These are phyloP conservation scores for Prunus fruticosa DNA, from an alignment of 306 rosid species.

Conservation along the genomic window DNA sequence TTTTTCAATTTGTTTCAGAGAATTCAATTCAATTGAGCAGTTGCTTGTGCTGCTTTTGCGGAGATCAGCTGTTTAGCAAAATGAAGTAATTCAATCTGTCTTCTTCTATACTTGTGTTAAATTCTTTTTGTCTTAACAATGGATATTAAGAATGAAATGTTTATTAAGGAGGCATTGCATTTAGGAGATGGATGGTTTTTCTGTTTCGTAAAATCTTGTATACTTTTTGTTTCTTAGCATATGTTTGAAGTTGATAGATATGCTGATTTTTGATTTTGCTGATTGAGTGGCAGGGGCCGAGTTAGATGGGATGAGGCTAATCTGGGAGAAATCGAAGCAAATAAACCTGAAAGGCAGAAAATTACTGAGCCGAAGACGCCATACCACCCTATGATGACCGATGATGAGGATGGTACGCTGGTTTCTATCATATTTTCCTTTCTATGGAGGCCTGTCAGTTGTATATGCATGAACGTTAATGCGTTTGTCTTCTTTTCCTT, in stretches of 20 bases:
- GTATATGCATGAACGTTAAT: not conserved
- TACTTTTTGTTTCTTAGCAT: not conserved
- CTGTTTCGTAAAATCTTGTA: not conserved
- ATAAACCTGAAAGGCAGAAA: conserved; percentile 96
- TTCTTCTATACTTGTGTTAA: not conserved
- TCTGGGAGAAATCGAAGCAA: conserved; percentile 90
- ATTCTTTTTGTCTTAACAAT: not conserved
- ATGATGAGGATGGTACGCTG: conserved; percentile 74
- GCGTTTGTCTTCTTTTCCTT: not conserved
- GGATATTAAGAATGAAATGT: not conserved
- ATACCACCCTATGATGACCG: conserved; percentile 90
- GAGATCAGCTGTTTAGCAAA: conserved; percentile 34
- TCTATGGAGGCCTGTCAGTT: conserved; percentile 14
- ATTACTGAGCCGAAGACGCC: conserved; percentile 99
- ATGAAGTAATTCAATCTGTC: conserved; percentile 53
- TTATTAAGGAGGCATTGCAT: not conserved
- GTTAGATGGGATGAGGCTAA: conserved; percentile 94
- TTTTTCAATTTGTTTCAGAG: conserved; percentile 32
- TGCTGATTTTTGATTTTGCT: conserved; percentile 16
- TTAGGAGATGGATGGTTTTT: not conserved
- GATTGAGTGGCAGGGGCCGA: conserved; percentile 43
- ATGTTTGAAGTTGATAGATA: not conserved
- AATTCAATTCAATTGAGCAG: conserved; percentile 24
- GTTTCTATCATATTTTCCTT: conserved; percentile 9
- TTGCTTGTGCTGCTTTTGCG: conserved; percentile 25